Conservation (phyloP, 1,139 yeast species). For the Diutina scorzettiae region DNA sequence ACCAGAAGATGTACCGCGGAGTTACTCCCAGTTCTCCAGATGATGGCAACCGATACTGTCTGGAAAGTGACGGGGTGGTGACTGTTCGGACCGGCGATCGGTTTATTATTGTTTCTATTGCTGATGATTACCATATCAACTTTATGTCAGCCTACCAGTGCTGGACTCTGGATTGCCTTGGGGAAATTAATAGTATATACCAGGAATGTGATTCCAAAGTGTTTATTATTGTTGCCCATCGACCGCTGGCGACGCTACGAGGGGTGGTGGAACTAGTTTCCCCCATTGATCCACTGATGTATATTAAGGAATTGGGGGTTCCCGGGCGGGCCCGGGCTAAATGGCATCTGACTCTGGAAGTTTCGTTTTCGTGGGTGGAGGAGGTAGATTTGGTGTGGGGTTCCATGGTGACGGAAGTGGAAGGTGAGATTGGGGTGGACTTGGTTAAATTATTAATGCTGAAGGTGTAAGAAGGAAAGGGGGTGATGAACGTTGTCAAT, state of each 20-base stretch:
- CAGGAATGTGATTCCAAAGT: background rate
- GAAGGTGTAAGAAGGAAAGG: too few relatives aligned
- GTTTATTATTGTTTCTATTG: background rate
- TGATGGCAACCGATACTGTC: background rate
- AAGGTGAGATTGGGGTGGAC: background rate
- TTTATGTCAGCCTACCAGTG: background rate
- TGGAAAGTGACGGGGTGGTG: background rate
- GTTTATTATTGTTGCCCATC: background rate
- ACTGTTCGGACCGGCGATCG: background rate
- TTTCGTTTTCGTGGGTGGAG: background rate
- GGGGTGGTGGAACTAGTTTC: background rate
- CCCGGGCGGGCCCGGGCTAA: background rate
- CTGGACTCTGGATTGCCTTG: background rate
- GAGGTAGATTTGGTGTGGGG: background rate
- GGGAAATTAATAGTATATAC: background rate
- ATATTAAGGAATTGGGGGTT: background rate
- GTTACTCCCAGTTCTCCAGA: background rate
- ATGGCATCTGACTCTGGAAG: constrained; percentile 3
- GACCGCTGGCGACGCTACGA: background rate
- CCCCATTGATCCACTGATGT: background rate
- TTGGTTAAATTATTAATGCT: background rate
- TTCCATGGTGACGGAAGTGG: background rate
- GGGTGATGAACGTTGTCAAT: too few relatives aligned
- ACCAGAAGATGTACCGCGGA: background rate
- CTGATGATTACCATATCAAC: background rate